Evolutionary conservation across 495 filamentous ascomycete species (phyloP).

Genomic region (Hypoxylon fragiforme): DNA sequence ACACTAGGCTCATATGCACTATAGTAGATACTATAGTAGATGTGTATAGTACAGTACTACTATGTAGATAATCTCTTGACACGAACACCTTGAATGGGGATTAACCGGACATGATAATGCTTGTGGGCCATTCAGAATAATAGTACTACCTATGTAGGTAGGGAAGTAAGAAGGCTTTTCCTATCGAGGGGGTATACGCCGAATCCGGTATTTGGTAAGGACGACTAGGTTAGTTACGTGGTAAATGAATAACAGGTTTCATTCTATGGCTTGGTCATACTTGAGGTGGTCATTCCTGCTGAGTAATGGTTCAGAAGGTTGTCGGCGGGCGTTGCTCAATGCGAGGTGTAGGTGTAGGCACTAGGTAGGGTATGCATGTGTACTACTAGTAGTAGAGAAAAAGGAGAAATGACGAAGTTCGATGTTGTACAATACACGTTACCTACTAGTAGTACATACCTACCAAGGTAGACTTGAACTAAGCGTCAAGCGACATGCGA

Average conservation of each 20-base stretch:
- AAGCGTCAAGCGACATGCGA: conserved; percentile 29
- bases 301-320: no score
- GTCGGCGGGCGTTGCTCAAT: no score
- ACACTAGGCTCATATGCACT: no score
- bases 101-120: neutral
- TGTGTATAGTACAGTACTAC: no score
- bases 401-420: conserved; percentile 17
- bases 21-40: no score
- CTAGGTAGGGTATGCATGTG: neutral
- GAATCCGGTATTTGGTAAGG: neutral
- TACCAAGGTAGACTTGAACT: neutral
- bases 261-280: neutral
- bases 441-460: neutral
- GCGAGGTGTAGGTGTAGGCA: neutral
- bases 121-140: neutral
- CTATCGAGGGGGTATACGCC: neutral
- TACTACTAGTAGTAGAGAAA: neutral
- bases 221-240: neutral
- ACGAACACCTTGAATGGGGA: no score
- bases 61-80: neutral
- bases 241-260: neutral
- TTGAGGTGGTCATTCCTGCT: no score
- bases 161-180: neutral
- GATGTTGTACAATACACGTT: conserved; percentile 9
- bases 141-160: neutral